Conservation (phyloP, 768 basidiomycete genomes). For the Tulasnella sp. region DNA sequence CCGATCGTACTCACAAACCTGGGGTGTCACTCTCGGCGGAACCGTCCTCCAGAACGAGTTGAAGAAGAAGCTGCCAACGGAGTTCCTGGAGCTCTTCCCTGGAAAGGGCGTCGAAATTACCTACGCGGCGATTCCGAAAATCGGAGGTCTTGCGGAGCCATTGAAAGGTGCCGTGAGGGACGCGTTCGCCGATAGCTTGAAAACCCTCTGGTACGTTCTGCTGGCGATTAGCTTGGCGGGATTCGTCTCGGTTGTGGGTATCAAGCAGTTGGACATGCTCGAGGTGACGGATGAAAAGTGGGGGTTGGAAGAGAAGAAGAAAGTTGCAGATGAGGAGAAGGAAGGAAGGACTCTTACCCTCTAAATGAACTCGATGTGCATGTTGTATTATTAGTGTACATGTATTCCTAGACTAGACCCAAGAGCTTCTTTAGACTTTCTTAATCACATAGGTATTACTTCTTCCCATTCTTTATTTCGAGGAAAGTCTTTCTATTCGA, state of each 20-base stretch:
- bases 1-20: conserved; percentile 20
- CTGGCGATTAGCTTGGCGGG: conserved; percentile 31
- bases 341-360: not conserved
- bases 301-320: conserved; percentile 21
- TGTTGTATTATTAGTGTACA: not conserved
- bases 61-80: conserved; percentile 29
- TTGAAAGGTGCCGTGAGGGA: conserved; percentile 27
- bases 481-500: too few species aligned
- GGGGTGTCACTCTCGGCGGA: conserved; percentile 33
- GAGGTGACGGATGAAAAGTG: conserved; percentile 25
- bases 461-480: too few species aligned
- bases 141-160: conserved; percentile 27
- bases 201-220: conserved; percentile 34
- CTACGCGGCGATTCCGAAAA: conserved; percentile 36
- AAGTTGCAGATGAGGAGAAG: not conserved
- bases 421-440: not conserved
- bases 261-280: conserved; percentile 28
- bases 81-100: conserved; percentile 28
- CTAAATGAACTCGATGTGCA: not conserved
- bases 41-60: conserved; percentile 44
- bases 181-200: conserved; percentile 33
- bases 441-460: not conserved
- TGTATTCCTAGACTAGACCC: not conserved
- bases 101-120: conserved; percentile 30
- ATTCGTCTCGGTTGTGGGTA: conserved; percentile 25